phyloP scores from a whole-genome alignment of 1,139 yeast species.

The Hyphopichia pseudoburtonii region DNA sequence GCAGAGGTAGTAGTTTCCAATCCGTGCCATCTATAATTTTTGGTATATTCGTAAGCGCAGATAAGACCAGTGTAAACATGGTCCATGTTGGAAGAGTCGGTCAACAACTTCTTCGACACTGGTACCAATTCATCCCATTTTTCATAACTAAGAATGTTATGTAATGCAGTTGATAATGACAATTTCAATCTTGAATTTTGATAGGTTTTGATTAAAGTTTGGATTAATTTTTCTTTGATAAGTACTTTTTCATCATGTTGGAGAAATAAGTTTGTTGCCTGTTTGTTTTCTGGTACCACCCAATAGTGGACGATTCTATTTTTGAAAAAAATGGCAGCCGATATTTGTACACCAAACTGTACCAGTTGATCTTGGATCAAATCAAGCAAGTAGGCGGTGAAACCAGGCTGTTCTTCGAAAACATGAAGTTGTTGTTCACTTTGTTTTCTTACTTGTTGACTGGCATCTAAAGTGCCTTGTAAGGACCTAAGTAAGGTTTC shows the following conservation, averaged over 20 bases:
- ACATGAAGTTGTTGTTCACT: constrained; percentile 42
- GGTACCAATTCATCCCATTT: constrained; percentile 47
- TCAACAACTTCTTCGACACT: constrained; percentile 40
- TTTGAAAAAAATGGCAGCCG: constrained; percentile 69
- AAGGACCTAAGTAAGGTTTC: constrained; percentile 40
- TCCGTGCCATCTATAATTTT: constrained; percentile 57
- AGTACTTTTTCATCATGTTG: constrained; percentile 48
- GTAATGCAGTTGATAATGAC: constrained; percentile 45
- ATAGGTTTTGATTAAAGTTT: constrained; percentile 39
- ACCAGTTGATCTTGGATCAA: constrained; percentile 49
- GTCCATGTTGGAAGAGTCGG: constrained; percentile 45
- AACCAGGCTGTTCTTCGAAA: constrained; percentile 52
- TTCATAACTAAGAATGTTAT: constrained; percentile 40
- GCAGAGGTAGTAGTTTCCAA: constrained; percentile 39
- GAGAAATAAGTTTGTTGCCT: constrained; percentile 29
- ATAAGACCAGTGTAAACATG: constrained; percentile 60
- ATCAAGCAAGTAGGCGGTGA: constrained; percentile 56
- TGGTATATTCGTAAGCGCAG: constrained; percentile 54
- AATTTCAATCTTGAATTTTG: constrained; percentile 33
- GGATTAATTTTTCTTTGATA: constrained; percentile 54
- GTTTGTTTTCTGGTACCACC: constrained; percentile 45
- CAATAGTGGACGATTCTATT: constrained; percentile 61
- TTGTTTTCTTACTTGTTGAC: constrained; percentile 36
- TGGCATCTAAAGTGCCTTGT: constrained; percentile 46
- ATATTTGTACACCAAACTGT: constrained; percentile 50